phyloP scores from a whole-genome alignment of 2,329 filamentous ascomycete genomes.

The Grosmannia penicillata region DNA sequence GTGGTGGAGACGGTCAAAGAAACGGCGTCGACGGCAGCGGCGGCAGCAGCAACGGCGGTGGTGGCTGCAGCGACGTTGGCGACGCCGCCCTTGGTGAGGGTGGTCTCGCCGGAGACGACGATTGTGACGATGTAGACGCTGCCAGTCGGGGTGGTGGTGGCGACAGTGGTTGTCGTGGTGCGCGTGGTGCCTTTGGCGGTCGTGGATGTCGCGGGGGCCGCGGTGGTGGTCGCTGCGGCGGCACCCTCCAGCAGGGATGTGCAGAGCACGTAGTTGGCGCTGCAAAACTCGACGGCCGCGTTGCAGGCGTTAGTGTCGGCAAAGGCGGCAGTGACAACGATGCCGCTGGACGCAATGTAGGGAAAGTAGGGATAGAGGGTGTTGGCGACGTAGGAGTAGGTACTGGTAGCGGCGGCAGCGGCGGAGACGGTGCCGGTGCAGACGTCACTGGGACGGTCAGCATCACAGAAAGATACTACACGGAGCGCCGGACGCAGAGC shows the following conservation, averaged over 20 bases:
- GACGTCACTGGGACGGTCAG: constrained; percentile 24
- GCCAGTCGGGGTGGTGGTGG: neutral
- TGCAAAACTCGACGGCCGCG: constrained; percentile 35
- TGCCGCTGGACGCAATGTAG: constrained; percentile 23
- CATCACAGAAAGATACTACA: too few species aligned
- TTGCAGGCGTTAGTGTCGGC: constrained; percentile 34
- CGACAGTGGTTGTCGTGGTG: neutral
- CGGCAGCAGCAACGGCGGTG: neutral
- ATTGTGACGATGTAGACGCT: constrained; percentile 36
- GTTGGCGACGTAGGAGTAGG: constrained; percentile 42
- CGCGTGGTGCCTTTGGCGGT: too few species aligned
- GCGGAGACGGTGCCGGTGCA: constrained; percentile 40
- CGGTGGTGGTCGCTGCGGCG: neutral
- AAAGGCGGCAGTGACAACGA: constrained; percentile 25
- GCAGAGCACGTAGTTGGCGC: constrained; percentile 37
- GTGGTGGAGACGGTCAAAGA: neutral
- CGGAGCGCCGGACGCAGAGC: too few species aligned
- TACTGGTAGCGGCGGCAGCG: constrained; percentile 20
- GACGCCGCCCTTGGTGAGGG: too few species aligned
- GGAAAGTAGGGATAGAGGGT: constrained; percentile 42
- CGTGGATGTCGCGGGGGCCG: too few species aligned
- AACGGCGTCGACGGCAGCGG: neutral
- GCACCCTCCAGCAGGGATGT: constrained; percentile 28
- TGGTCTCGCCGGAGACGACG: constrained; percentile 24
- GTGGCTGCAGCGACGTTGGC: neutral